phyloP scores from a whole-genome alignment of 805 yeast species.

The Hagleromyces aurorensis region DNA sequence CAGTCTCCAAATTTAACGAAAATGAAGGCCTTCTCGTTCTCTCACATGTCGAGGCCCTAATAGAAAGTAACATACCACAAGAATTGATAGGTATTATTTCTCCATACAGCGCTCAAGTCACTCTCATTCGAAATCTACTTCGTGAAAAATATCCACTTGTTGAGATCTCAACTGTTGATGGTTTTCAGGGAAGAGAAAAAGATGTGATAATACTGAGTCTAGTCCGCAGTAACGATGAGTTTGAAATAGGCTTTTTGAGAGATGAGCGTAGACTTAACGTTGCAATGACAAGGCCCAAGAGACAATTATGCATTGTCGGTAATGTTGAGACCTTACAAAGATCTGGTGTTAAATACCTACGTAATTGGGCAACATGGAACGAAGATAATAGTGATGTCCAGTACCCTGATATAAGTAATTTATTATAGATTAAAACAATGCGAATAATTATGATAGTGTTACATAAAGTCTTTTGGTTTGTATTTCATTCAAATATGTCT shows the following conservation, averaged over 20 bases:
- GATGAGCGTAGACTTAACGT: conserved; percentile 82
- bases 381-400: conserved; percentile 59
- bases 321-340: conserved; percentile 63
- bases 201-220: conserved; percentile 73
- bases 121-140: conserved; percentile 43
- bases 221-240: conserved; percentile 68
- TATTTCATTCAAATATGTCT: no score
- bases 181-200: conserved; percentile 95
- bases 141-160: conserved; percentile 36
- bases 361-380: conserved; percentile 62
- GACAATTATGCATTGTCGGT: conserved; percentile 81
- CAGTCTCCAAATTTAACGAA: conserved; percentile 65
- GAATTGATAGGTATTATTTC: conserved; percentile 74
- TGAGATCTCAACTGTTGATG: conserved; percentile 88
- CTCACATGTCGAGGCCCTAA: conserved; percentile 46
- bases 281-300: conserved; percentile 83
- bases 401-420: conserved; percentile 49
- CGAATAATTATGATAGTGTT: no score
- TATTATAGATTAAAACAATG: conserved; percentile 14
- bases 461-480: no score
- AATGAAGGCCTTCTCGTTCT: conserved; percentile 61
- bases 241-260: conserved; percentile 72
- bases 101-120: conserved; percentile 86
- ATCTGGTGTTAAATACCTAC: conserved; percentile 39
- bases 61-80: conserved; percentile 44